Evolutionary conservation across 2,329 filamentous ascomycete species (phyloP), one percentile per base, ranked within the genome.

Genomic region (Xylariales sp.): DNA sequence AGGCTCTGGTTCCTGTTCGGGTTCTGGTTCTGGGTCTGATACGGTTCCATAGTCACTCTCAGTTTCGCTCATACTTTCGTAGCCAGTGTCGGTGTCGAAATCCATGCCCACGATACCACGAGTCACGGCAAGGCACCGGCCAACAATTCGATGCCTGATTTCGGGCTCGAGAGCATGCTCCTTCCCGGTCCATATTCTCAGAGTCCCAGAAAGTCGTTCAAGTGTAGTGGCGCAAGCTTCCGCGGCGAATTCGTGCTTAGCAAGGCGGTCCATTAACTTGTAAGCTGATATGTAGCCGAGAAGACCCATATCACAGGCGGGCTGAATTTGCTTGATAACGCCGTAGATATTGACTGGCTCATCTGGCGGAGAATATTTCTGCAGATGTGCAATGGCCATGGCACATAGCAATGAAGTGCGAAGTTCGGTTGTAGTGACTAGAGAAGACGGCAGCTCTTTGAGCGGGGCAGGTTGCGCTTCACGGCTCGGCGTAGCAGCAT

Each of bases 101-200:
- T 88, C 85, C 84, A 90, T 89, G 8, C 88, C 87, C 7, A 89
- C 83, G 45, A 87, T 80, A 57, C 80, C 83, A 75, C 87, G 88
- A 14, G 85, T 87, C 43, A 90, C 83, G 10, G 78, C 74, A 18
- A 90, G 76, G 68, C 88, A 90, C 59, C 83, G 81, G 57, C 86
- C 83, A 3, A 90, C 84, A 72, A 89, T 83, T 69, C 81, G 81
- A 64, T 83, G 82, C 65, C 87, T 84, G n/a, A 87, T 78, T 14
- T 83, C 81, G 1, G 80, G 79, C 18, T 82, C 80, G n/a, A 90
- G 78, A 1, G 84, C 86, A 57, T 82, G 83, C 63, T 82, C 82
- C 55, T 84, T 84, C 23, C 86, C 86, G 3, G 83, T 85, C 89
- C 89, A 91, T 46, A 89, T 83, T 32, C 89, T 82, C 55, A 91